Conservation (phyloP, 257 asterid species). For the Solanum etuberosum region DNA sequence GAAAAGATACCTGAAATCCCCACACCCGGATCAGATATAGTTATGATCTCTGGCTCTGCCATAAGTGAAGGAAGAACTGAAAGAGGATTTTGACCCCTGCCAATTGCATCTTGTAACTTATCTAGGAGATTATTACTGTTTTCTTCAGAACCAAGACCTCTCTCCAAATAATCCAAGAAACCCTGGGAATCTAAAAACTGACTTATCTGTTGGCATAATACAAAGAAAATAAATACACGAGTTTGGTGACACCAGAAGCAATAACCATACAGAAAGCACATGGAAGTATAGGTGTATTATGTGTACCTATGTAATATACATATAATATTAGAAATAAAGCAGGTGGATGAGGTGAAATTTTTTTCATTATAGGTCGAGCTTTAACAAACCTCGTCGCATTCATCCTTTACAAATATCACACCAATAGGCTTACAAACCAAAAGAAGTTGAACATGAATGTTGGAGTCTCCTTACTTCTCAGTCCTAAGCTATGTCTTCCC, state of each 20-base stretch:
- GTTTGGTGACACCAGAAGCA: background rate
- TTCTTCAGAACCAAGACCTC: constrained; percentile 79
- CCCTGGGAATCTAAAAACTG: constrained; percentile 93
- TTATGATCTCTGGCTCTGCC: constrained; percentile 53
- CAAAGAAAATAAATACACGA: constrained; percentile 4
- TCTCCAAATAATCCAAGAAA: constrained; percentile 85
- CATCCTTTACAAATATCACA: background rate
- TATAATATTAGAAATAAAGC: background rate
- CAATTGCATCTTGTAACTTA: constrained; percentile 89
- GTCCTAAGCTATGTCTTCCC: background rate
- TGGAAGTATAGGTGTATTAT: background rate
- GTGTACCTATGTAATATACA: background rate
- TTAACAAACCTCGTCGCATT: background rate
- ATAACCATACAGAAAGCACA: background rate
- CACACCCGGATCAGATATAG: constrained; percentile 47
- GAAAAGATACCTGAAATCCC: constrained; percentile 43
- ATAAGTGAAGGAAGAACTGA: constrained; percentile 49
- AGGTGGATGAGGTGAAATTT: background rate
- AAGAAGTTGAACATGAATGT: background rate
- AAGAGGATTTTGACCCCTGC: constrained; percentile 80
- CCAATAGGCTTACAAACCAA: background rate
- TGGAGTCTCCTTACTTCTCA: background rate
- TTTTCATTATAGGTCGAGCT: background rate
- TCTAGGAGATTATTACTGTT: constrained; percentile 75
- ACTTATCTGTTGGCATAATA: constrained; percentile 50